phyloP scores from a whole-genome alignment of 305 asterid species.

The Fraxinus xanthoxyloides region DNA sequence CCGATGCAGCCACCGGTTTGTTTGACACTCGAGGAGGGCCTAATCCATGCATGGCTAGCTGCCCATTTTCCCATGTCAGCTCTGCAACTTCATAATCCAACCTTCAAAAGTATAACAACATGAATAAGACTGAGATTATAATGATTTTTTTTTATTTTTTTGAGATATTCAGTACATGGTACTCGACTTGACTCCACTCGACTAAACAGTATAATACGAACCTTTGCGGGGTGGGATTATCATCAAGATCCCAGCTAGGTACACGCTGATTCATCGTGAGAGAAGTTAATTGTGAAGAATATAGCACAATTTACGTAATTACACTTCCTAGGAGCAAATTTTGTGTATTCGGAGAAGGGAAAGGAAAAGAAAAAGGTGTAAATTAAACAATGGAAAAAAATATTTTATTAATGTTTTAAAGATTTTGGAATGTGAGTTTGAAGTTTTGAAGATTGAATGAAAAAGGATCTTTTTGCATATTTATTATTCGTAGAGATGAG shows the following conservation, averaged over 20 bases:
- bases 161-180: not conserved
- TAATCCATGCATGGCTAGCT: constrained; percentile 41
- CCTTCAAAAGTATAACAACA: constrained; percentile 19
- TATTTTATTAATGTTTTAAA: too few relatives aligned
- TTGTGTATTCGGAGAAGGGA: not conserved
- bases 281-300: not conserved
- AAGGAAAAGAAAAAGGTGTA: not conserved
- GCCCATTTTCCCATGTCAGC: constrained; percentile 53
- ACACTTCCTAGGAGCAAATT: not conserved
- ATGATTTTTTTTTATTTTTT: too few relatives aligned
- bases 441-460: not conserved
- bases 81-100: constrained; percentile 44
- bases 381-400: not conserved
- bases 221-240: constrained; percentile 23
- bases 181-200: not conserved
- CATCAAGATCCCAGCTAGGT: constrained; percentile 45
- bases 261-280: constrained; percentile 43
- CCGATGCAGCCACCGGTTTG: not conserved
- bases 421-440: not conserved
- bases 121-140: not conserved
- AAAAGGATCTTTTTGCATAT: not conserved
- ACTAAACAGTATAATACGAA: not conserved
- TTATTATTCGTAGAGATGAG: not conserved
- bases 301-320: not conserved
- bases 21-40: constrained; percentile 30